Evolutionary conservation across 345 rosid species (phyloP), one percentile per base, ranked within the genome.

Genomic region (Murraya paniculata): DNA sequence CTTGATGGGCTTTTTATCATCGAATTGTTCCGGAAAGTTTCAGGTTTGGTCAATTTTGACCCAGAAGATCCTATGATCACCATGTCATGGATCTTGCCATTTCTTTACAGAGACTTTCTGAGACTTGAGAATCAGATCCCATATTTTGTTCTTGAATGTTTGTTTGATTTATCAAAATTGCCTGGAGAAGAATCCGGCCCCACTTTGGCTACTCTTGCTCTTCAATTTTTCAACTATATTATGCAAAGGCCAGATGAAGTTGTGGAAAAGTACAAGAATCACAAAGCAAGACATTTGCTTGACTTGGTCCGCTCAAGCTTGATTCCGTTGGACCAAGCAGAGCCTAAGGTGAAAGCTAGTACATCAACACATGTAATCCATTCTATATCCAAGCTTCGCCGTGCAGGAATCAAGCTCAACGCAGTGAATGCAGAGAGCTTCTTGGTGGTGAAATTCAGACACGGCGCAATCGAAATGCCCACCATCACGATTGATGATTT

Each of bases 51-150:
- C 36, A 38, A 61, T 35, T 81, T 74, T 56, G 92, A 91, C 50
- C 73, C 38, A 0, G 82, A 89, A n/a, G 98, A 94, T 75, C 98
- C 98, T 6, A 78, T 94, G 9, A 71, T 91, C 64, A 78, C 89
- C 74, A 91, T 91, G 93, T 77, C 84, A n/a, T 91, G 97, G 95
- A 89, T 94, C 57, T 78, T 88, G 19, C 86, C 98, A 2, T 90
- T 91, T 80, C 82, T 94, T 71, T 88, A 86, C 77, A 84, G 96
- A 79, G 97, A 94, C 64, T 85, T 89, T 7, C 81, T 89, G 21
- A 73, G 86, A 24, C 69, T 89, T 4, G 89, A 89, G 67, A 89
- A 92, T 79, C 97, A 94, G 65, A 85, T 94, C 55, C 98, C 94
- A 2, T 92, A 85, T 60, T 92, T 87, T 59, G 78, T 94, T 74